These are phyloP conservation scores for Cynara cardunculus DNA, from an alignment of 129 eudicot genomes.

Conservation along the genomic window DNA sequence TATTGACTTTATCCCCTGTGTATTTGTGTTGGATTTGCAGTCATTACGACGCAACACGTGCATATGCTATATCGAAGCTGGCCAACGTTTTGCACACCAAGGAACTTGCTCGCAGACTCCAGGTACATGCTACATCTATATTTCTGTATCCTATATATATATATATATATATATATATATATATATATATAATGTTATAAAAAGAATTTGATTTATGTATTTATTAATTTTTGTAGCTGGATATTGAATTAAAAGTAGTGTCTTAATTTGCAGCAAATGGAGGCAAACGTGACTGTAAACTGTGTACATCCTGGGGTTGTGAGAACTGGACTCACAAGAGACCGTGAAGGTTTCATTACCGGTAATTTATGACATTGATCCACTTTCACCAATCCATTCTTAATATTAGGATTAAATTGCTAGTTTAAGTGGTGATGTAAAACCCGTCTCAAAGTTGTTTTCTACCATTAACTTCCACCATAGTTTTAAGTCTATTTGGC, in stretches of 20 bases:
- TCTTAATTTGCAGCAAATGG: conserved; percentile 50
- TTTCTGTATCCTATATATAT: neutral
- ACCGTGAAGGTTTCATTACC: conserved; percentile 84
- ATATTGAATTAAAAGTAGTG: neutral
- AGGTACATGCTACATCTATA: conserved; percentile 29
- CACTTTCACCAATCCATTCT: neutral
- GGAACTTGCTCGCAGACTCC: conserved; percentile 73
- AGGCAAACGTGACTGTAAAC: conserved; percentile 74
- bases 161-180: neutral
- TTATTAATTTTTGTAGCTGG: neutral
- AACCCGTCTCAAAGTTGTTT: no score
- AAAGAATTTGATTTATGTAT: neutral
- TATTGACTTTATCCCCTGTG: conserved; percentile 26
- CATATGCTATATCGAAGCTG: conserved; percentile 93
- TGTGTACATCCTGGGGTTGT: conserved; percentile 98
- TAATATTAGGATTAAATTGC: neutral
- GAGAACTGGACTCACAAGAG: conserved; percentile 94
- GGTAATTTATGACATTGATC: conserved; percentile 28
- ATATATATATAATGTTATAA: neutral
- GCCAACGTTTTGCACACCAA: conserved; percentile 97
- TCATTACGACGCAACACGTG: conserved; percentile 92
- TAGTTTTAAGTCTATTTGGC: no score
- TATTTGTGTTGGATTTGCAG: conserved; percentile 29
- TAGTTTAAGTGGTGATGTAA: neutral
- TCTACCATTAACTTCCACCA: no score